Evolutionary conservation across 495 filamentous ascomycete species (phyloP).

Genomic region (Apodospora peruviana): DNA sequence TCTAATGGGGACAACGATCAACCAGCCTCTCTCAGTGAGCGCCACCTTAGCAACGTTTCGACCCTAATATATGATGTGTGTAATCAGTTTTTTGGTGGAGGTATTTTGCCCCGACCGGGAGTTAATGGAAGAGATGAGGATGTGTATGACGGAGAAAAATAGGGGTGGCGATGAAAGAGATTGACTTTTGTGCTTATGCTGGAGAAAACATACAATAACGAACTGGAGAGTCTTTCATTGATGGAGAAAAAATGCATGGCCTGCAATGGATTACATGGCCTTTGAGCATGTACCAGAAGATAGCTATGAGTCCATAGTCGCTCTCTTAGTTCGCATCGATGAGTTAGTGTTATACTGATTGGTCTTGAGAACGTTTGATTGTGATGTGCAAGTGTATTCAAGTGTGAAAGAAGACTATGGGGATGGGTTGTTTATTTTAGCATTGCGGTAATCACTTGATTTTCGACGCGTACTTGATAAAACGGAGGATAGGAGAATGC

Average conservation of each 20-base stretch:
- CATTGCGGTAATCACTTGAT: too few relatives aligned
- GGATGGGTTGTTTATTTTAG: too few relatives aligned
- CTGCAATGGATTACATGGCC: constrained; percentile 22
- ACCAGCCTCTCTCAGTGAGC: constrained; percentile 8
- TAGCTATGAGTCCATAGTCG: constrained; percentile 29
- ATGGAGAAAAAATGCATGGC: constrained; percentile 23
- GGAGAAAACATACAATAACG: neutral
- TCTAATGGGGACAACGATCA: constrained; percentile 24
- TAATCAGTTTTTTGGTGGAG: constrained; percentile 14
- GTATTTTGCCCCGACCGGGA: neutral
- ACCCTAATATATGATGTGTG: constrained; percentile 23
- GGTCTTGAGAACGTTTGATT: too few relatives aligned
- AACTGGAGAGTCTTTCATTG: constrained; percentile 12
- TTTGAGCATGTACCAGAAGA: constrained; percentile 29
- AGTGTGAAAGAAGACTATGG: too few relatives aligned
- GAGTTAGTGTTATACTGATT: neutral
- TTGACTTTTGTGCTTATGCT: neutral
- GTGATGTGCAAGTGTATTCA: too few relatives aligned
- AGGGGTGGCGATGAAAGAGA: constrained; percentile 3
- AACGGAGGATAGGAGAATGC: too few relatives aligned
- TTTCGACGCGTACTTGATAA: too few relatives aligned
- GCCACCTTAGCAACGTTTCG: constrained; percentile 11
- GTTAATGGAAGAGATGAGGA: neutral
- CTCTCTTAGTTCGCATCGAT: constrained; percentile 18
- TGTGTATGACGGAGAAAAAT: neutral